Base-by-base conservation (phyloP, 768 basidiomycete genomes). In the Postia placenta region DNA sequence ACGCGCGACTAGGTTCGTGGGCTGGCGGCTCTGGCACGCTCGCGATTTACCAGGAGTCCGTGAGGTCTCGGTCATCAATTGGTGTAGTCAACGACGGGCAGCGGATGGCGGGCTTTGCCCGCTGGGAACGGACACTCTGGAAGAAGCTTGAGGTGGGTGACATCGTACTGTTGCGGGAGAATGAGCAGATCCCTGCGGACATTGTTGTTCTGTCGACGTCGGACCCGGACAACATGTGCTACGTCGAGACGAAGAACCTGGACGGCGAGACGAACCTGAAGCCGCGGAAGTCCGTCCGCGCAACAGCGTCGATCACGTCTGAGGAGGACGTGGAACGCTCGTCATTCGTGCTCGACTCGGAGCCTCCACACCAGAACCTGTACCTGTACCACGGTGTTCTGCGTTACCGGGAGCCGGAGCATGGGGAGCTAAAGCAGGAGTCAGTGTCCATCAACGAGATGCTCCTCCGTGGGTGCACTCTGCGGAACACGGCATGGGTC, bases 61-160 rank as follows among this genome's bases (percentile, higher is more conserved):
- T 80, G 24, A 74, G 71, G 38, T 80, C 80, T 14, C 76, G 74
- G 3, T 69, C 78, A 11, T 78, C 75, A 20, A 55, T 75, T 5
- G 88, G 91, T 11, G 91, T 92, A 25, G 71, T 96, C n/a, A 86
- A 95, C 62, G 92, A 83, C 79, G 73, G 69, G 41, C 80, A 80
- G 42, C 80, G 78, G 30, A 68, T 78, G 2, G 72, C 72, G 2
- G 92, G 92, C 0, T 78, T 83, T 3, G 84, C 91, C 2, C 74
- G 76, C 23, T 98, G 95, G 95, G 93, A 97, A 62, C 74, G 95
- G 48, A 98, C 95, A 12, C 70, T 98, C 1, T 98, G 95, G 95
- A 97, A 98, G 75, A 97, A 98, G 73, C 75, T 98, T 38, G 93
- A 96, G 62, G 93, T 97, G 11, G 95, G 95, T n/a, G 95, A 98